A percentile compares a stretch with the other conserved stretches of the same genome.
Conservation (phyloP, 441 rosid genomes). For the Populus tomentosa region DNA sequence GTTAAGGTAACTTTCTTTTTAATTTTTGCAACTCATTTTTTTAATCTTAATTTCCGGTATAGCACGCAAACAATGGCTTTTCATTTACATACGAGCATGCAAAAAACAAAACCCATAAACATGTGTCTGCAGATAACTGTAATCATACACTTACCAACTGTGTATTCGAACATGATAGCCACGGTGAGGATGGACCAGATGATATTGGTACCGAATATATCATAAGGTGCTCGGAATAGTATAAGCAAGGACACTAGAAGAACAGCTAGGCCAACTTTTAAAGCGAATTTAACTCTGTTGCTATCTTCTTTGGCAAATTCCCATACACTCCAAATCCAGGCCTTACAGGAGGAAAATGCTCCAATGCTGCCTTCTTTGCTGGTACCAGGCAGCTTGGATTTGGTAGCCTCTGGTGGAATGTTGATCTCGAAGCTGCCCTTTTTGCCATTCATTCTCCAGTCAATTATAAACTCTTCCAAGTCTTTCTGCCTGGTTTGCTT, state of each 20-base stretch:
- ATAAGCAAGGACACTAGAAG: slow-evolving; percentile 60
- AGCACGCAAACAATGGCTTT: neutral
- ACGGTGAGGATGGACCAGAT: slow-evolving; percentile 77
- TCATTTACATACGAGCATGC: neutral
- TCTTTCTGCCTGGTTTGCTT: slow-evolving; percentile 2
- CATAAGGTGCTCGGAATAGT: slow-evolving; percentile 52
- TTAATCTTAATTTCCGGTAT: neutral
- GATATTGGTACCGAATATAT: slow-evolving; percentile 54
- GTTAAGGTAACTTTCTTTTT: neutral
- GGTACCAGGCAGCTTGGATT: slow-evolving; percentile 19
- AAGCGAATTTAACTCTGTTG: slow-evolving; percentile 45
- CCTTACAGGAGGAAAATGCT: slow-evolving; percentile 24
- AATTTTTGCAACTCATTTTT: neutral
- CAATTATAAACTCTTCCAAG: slow-evolving; percentile 19
- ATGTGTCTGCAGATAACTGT: neutral
- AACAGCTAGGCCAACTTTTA: slow-evolving; percentile 67
- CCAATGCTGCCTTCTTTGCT: slow-evolving; percentile 12
- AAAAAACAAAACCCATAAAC: neutral
- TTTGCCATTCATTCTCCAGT: slow-evolving; percentile 59
- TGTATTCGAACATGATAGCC: slow-evolving; percentile 68
- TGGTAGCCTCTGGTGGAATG: slow-evolving; percentile 30
- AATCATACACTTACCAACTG: slow-evolving; percentile 43
- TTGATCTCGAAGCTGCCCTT: slow-evolving; percentile 40
- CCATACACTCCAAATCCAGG: slow-evolving; percentile 44
- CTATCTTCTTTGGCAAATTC: slow-evolving; percentile 51